Base-by-base conservation (phyloP, 2,329 filamentous ascomycete genomes). In the Xylaria arbuscula region DNA sequence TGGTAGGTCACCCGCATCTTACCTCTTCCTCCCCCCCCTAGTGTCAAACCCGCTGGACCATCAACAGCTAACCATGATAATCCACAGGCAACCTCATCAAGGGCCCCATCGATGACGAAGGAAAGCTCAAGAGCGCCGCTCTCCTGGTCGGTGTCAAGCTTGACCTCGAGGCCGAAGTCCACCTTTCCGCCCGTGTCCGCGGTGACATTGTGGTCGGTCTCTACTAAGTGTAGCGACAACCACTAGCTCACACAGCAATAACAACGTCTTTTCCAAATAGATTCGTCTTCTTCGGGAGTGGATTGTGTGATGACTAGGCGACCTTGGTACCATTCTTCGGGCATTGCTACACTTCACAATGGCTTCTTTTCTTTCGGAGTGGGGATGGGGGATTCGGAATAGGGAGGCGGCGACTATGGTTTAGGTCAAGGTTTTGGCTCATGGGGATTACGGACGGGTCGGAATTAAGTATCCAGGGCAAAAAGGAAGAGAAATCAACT, bases 101-200 rank as follows among this genome's bases (percentile, higher is more conserved):
- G 50, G 50, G 50, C 7, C 50, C 50, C 50, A 34, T 53, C 15
- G 50, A 53, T 53, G 50, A 53, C 24, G 50, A 53, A 1, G 50
- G 50, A 53, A 53, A 53, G 50, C 15, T 53, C 24, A 53, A 53
- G 50, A 53, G 50, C 50, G 50, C 50, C 50, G 50, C 50, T n/a
- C 50, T 53, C 50, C 50, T 53, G 24, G 50, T 53, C 50, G 50
- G 50, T 53, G 50, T 53, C 50, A 53, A 53, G 50, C 50, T 53
- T n/a, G 50, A 53, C 24, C 50, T 53, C 15, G 50, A 53, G 28
- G 50, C 50, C 9, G 50, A 53, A 53, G 50, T 53, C 28, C 50
- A 53, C 28, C 50, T 53, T 34, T 53, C 50, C 6, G 50, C 50
- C 28, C 50, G 50, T 13, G 50, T 53, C 50, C 50, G 50, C 24